Base-by-base conservation (phyloP, 176 grass and related monocot genomes). In the Oryza glaberrima region DNA sequence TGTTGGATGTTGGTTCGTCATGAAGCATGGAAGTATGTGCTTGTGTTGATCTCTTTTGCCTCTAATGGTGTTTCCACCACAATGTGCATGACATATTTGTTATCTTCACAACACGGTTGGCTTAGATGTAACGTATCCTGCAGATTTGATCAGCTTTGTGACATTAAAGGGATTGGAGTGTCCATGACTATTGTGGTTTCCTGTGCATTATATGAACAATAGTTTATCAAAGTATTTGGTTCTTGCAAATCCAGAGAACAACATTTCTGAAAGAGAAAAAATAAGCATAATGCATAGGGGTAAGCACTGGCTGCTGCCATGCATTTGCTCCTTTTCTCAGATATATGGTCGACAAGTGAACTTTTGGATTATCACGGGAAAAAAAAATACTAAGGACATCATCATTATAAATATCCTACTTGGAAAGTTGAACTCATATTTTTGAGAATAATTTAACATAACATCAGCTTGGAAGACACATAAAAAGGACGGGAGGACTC, bases 401-500 rank as follows among this genome's bases (percentile, higher is more conserved):
- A 82, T 73, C 77, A 80, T 26, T 8, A 78, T 61, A 82, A 82
- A 22, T 64, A 87, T 84, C 88, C 88, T 83, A 87, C 64, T 74
- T 25, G 10, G 60, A 82, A n/a, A 86, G 52, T 68, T 63, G 35
- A 90, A 70, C 64, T 84, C 70, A 70, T 65, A 66, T 52, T 54
- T 76, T 79, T 43, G 14, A 32, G 80, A 87, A 76, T 51, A 69
- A 79, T 52, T 51, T 69, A 49, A 34, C 68, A 87, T 26, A 65
- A 69, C 48, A 84, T 80, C 73, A 86, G 72, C 41, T 52, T 66
- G 45, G 12, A 69, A 80, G 25, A 61, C 38, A 46, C 70, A 58
- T 40, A 26, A 70, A 70, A 68, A 84, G 48, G 36, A 51, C 28
- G 32, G 26, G 76, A 70, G 23, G 84, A 51, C n/a, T 44, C 78